Percentiles rank a stretch among this genome's conserved stretches.
Conservation (phyloP, 176 grass and related monocot species). For the Zizania latifolia region DNA sequence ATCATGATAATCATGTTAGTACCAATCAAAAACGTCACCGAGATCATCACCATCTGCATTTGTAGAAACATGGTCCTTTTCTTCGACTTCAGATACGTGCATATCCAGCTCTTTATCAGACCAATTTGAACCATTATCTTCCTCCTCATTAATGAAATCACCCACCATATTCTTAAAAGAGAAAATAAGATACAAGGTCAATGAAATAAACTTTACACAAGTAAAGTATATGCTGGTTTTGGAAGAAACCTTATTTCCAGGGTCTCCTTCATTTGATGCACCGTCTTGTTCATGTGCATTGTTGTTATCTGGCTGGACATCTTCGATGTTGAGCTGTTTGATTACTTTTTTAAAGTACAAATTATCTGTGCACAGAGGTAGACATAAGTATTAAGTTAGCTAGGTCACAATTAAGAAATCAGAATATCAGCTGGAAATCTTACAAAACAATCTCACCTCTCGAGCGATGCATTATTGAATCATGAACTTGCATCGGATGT, state of each 20-base stretch:
- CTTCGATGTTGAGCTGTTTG: slow-evolving; percentile 57
- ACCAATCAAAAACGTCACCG: slow-evolving; percentile 47
- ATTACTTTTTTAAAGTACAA: slow-evolving; percentile 76
- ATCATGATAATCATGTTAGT: slow-evolving; percentile 20
- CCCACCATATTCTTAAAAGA: slow-evolving; percentile 11
- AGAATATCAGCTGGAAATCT: not conserved
- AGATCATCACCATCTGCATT: slow-evolving; percentile 41
- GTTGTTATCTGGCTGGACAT: slow-evolving; percentile 12
- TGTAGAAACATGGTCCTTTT: slow-evolving; percentile 25
- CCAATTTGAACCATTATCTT: slow-evolving; percentile 25
- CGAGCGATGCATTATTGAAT: slow-evolving; percentile 62
- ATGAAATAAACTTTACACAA: not conserved
- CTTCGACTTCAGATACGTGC: slow-evolving; percentile 15
- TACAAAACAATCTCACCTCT: slow-evolving; percentile 40
- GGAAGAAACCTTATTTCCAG: slow-evolving; percentile 26
- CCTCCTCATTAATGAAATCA: not conserved
- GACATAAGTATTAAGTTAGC: slow-evolving; percentile 9
- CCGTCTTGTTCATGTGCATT: slow-evolving; percentile 19
- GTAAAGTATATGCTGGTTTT: not conserved
- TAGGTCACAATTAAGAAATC: slow-evolving; percentile 14
- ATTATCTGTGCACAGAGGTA: slow-evolving; percentile 50
- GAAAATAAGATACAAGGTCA: not conserved
- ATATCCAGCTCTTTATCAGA: not conserved
- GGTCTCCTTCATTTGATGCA: slow-evolving; percentile 18
- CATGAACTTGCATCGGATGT: slow-evolving; percentile 54